Evolutionary conservation across 805 yeast genomes (phyloP), one percentile per base, ranked within the genome.

Genomic region (Suhomyces pyralidae): DNA sequence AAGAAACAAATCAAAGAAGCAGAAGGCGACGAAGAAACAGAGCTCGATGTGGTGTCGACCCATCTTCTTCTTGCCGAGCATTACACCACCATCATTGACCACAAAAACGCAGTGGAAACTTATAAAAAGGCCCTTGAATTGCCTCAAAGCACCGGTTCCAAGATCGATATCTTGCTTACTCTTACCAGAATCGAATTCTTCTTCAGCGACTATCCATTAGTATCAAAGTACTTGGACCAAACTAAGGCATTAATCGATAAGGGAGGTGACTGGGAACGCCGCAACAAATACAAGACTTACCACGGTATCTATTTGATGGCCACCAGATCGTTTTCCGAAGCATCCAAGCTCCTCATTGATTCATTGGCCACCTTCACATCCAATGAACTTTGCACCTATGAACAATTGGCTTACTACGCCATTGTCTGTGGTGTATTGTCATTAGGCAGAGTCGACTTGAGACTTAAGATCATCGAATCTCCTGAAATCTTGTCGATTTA

Each of bases 221-320:
- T 88, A 45, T 81, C 85, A 54, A 83, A 83, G 61, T 85, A 86
- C 63, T 79, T 94, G 58, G 93, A 86, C 51, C 84, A 84, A 60
- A 84, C 86, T 17, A 84, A 87, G 64, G 64, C 74, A 22, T 79
- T 90, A 67, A 90, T 94, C 63, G 98, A 93, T 63, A 88, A 90
- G 64, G 99, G 98, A 51, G 99, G 99, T 56, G 99, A 94, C 69
- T 94, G 99, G 99, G 99, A 94, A 73, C 88, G 99, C 71, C 85
- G 97, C 64, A 94, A 94, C 74, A 78, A 97, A 60, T 90, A 82
- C 78, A 94, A 94, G 76, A 89, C 97, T 5, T 94, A 94, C 71
- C 73, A 81, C 53, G 99, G 99, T 20, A 79, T 94, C 47, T 89
- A 90, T 67, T 74, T 82, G 36, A 74, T 94, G 81, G 86, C 97